Evolutionary conservation across 75 land plant species (phyloP), one percentile per base, ranked within the genome.

Genomic region (Azolla pinnata): DNA sequence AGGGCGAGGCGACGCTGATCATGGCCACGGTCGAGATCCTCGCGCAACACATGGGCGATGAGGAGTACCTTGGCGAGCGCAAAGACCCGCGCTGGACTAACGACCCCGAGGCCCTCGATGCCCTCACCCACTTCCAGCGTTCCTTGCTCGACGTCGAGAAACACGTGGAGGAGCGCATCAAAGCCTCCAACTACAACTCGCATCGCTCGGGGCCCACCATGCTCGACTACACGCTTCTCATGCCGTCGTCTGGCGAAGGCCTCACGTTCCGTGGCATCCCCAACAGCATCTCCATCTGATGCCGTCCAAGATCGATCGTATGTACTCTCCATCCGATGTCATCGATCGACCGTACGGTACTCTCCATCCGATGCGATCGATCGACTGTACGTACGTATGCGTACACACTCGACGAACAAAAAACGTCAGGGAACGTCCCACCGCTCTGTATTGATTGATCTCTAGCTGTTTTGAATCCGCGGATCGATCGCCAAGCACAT

Each of bases 241-340:
- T 55, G 10, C 81, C 83, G 4, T 23, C 4, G 2, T 3, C 10
- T 46, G 12, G 4, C 21, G 49, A 2, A 18, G 86, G 86, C 8
- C 57, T 83, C 48, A 82, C 83, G 4, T 76, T 59, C 18, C 68
- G 21, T 24, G 85, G 85, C 5, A 62, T 82, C 16, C 84, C 86
- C 17, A 83, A 81, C 60, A 83, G 86, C 62, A 80, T 81, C 40
- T 80, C 86, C 59, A 77, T 83, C 21, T 80, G 34, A 73, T 3
- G n/a, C n/a, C n/a, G n/a, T n/a, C n/a, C n/a, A n/a, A n/a, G n/a
- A n/a, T n/a, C n/a, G n/a, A n/a, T n/a, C n/a, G n/a, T n/a, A n/a
- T n/a, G n/a, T n/a, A n/a, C n/a, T n/a, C n/a, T n/a, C n/a, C n/a
- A n/a, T n/a, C n/a, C n/a, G n/a, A n/a, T n/a, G n/a, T n/a, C n/a